Evolutionary conservation across 495 filamentous ascomycete genomes (phyloP), one percentile per base, ranked within the genome.

Genomic region (Xylaria castorea): DNA sequence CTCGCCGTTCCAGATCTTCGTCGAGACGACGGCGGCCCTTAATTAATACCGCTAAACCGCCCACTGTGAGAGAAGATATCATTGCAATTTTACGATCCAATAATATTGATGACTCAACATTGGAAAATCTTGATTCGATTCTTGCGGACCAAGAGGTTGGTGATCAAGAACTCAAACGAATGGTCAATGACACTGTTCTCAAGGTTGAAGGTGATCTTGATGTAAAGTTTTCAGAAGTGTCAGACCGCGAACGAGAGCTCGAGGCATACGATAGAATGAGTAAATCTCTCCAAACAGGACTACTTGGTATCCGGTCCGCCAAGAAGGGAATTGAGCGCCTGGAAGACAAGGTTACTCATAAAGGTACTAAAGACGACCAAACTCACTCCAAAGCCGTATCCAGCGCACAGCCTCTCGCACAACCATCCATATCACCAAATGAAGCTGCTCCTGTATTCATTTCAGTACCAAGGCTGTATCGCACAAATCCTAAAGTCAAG

Each of bases 301-400:
- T 86, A 42, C 82, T 87, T 3, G 89, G 89, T 70, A 92, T 94
- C 71, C 86, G 86, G 2, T 88, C 90, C 30, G 88, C 92, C 27
- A 91, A 90, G 71, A 85, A 87, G 63, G 91, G 91, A 2, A 89
- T 94, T 44, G 85, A 89, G 73, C 84, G 87, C 20, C 81, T 94
- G n/a, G 91, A 92, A 80, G 82, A 87, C 42, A 85, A 89, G 67
- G 82, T 93, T 40, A 84, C 82, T 38, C 81, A 84, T 40, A 71
- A 77, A 2, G 81, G 86, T n/a, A 72, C 71, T 11, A 75, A 77
- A n/a, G 69, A 70, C 63, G 66, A 66, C 30, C 71, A 64, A 50
- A 25, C 11, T 30, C 36, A 36, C n/a, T n/a, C 44, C 1, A 42
- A 61, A 53, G 40, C 22, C 18, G 16, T 27, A 18, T 27, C 74